Percentiles rank a stretch among this genome's conserved stretches.
These are phyloP conservation scores for Brettanomyces anomalus DNA, from an alignment of 805 yeast species.

Conservation along the genomic window DNA sequence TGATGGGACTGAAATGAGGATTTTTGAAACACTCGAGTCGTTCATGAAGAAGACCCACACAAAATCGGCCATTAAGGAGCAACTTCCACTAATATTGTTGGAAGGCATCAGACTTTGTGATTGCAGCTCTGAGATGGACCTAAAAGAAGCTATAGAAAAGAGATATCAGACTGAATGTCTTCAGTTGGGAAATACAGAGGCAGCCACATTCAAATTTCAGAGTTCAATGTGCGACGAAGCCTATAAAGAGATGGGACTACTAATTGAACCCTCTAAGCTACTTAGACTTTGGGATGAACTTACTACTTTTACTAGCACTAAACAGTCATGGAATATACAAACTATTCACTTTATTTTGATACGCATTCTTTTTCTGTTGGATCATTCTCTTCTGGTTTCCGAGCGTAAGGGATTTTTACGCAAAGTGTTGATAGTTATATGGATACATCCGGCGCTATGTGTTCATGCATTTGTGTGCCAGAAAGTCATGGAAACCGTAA, in stretches of 20 bases:
- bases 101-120: conserved; percentile 34
- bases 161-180: background rate
- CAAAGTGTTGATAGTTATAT: conserved; percentile 29
- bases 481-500: conserved; percentile 3
- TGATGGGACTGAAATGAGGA: conserved; percentile 18
- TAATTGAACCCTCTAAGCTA: no score
- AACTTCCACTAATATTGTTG: conserved; percentile 24
- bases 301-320: background rate
- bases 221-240: no score
- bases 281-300: no score
- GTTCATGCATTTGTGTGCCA: conserved; percentile 11
- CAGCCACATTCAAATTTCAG: no score
- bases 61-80: conserved; percentile 13
- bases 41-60: conserved; percentile 5
- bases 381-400: conserved; percentile 13
- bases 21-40: conserved; percentile 11
- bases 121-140: conserved; percentile 12
- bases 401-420: conserved; percentile 24
- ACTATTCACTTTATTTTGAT: conserved; percentile 30
- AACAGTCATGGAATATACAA: conserved; percentile 28
- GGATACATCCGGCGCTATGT: conserved; percentile 17
- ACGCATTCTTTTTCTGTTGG: conserved; percentile 22
- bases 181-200: no score
- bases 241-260: no score
- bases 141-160: background rate